phyloP scores from a whole-genome alignment of 2,329 filamentous ascomycete genomes.

The Alternaria postmessia region DNA sequence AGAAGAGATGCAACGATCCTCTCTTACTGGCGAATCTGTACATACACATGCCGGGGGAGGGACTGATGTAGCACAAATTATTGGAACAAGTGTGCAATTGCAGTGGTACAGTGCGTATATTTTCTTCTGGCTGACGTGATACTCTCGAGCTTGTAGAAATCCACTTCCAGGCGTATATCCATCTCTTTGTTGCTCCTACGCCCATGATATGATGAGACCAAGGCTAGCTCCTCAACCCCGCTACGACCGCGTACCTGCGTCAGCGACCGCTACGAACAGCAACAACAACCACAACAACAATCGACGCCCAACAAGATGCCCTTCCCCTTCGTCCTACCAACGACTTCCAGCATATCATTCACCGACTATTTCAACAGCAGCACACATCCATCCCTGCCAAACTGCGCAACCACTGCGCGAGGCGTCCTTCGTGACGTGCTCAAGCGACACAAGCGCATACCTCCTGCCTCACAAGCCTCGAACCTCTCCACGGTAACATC shows the following conservation, averaged over 20 bases:
- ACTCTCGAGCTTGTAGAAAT: neutral
- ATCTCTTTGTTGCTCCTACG: neutral
- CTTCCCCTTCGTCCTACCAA: conserved; percentile 86
- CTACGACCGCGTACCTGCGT: conserved; percentile 39
- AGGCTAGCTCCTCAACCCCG: conserved; percentile 31
- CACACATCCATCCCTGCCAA: conserved; percentile 87
- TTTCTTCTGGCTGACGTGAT: conserved; percentile 9
- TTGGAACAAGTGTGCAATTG: conserved; percentile 12
- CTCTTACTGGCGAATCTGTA: conserved; percentile 37
- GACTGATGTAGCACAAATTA: conserved; percentile 14
- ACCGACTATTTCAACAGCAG: conserved; percentile 77
- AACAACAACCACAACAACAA: conserved; percentile 11
- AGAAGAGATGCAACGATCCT: conserved; percentile 21
- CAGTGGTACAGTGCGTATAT: conserved; percentile 9
- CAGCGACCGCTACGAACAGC: conserved; percentile 20
- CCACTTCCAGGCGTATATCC: neutral
- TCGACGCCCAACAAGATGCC: conserved; percentile 69
- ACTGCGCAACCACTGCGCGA: conserved; percentile 82
- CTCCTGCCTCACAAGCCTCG: conserved; percentile 71
- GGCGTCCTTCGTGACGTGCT: conserved; percentile 82
- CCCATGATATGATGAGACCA: conserved; percentile 27
- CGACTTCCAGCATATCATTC: conserved; percentile 86
- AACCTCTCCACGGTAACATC: conserved; percentile 75
- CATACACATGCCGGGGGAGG: conserved; percentile 37
- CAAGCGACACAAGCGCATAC: conserved; percentile 89